Conservation (phyloP, 495 filamentous ascomycete genomes). For the Bryoglossum gracile region DNA sequence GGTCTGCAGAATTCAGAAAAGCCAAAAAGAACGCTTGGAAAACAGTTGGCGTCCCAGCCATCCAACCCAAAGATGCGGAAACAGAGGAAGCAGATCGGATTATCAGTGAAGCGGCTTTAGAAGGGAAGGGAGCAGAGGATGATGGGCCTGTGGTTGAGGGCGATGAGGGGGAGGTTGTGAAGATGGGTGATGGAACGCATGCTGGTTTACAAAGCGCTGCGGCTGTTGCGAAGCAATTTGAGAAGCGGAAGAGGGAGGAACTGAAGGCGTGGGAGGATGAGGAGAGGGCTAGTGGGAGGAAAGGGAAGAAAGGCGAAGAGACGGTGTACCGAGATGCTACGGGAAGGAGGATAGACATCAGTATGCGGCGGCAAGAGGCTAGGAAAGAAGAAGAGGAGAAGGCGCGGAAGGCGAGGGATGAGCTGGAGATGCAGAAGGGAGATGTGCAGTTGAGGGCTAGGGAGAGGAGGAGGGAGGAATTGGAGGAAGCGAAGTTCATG, state of each 20-base stretch:
- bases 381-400: constrained; percentile 67
- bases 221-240: constrained; percentile 69
- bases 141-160: constrained; percentile 34
- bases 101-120: constrained; percentile 63
- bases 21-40: constrained; percentile 76
- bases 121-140: constrained; percentile 45
- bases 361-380: constrained; percentile 82
- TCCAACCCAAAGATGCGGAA: constrained; percentile 36
- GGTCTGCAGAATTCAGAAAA: constrained; percentile 60
- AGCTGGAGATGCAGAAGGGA: constrained; percentile 61
- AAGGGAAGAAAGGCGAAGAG: constrained; percentile 45
- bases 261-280: constrained; percentile 33
- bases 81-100: constrained; percentile 75
- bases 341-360: constrained; percentile 82
- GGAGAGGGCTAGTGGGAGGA: constrained; percentile 36
- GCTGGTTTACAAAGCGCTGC: constrained; percentile 80
- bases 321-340: constrained; percentile 92
- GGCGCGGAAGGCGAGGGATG: constrained; percentile 51
- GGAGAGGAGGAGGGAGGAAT: constrained; percentile 41
- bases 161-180: constrained; percentile 35
- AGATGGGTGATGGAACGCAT: constrained; percentile 79
- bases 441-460: constrained; percentile 70
- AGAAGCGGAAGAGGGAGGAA: constrained; percentile 39
- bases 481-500: constrained; percentile 76
- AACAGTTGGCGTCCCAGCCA: constrained; percentile 49